Evolutionary conservation across 371 early-diverging fungal genomes (phyloP), one percentile per base, ranked within the genome.

Genomic region (Mucor plumbeus): DNA sequence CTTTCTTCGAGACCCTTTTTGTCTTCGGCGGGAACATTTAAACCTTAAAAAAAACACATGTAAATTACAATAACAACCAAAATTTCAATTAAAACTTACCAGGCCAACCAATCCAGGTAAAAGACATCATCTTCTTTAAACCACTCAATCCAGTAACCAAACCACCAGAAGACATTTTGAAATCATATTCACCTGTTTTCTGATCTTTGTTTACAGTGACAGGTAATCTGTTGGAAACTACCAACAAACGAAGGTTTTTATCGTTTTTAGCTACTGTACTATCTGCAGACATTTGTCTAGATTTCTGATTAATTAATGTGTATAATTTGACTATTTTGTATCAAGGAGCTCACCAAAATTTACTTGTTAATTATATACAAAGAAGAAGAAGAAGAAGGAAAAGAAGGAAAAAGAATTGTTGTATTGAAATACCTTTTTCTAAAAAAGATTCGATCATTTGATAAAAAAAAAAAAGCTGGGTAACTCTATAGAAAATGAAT

Each of bases 141-240:
- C 98, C 97, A 41, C 92, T 91, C 38, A 99, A 86, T 17, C 99
- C 99, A 14, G 98, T 95, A 38, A 99, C 99, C 19, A 99, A 87
- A 7, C 99, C 99, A 55, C 99, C 99, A 0, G 96, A 94, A 60
- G 94, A 93, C 91, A 97, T 95, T 68, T 86, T 90, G 83, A 94
- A 96, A 59, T 77, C 73, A 55, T 86, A 90, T 55, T 79, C 83
- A 60, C 71, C 85, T 68, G 78, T 72, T 13, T 68, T 71, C 8
- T 85, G 82, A 63, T 90, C 87, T 72, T 92, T 90, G 53, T 87
- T 91, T 58, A 99, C 92, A 11, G 99, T 98, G 67, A 99, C 91
- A 47, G 99, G 99, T 35, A 99, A 87, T 41, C 99, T 89, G 85
- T 99, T 99, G n/a, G 99, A 98, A 3, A 99, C 96, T n/a, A 99